These are phyloP conservation scores for Leptomonas seymouri DNA, from an alignment of 208 protist species.

Conservation along the genomic window DNA sequence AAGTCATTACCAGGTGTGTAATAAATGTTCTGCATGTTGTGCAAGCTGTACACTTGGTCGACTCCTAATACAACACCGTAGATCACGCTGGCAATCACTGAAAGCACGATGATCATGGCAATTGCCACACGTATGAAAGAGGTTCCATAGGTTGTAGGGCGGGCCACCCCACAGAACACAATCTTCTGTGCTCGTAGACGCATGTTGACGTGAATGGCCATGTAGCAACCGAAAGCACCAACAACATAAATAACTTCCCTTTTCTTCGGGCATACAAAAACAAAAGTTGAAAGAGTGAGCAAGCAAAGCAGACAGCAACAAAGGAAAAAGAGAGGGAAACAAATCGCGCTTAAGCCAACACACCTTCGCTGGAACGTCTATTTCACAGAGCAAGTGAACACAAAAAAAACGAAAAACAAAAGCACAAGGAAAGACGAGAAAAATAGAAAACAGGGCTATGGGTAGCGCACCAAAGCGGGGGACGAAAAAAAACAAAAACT, in stretches of 20 bases:
- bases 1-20: background rate
- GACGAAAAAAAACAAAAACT: too few species aligned
- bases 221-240: too few species aligned
- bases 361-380: too few species aligned
- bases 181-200: background rate
- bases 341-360: too few species aligned
- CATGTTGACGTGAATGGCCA: background rate
- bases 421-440: too few species aligned
- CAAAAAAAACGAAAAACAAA: too few species aligned
- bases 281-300: slow-evolving; percentile 18
- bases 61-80: slow-evolving; percentile 8
- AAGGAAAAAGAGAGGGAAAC: too few species aligned
- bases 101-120: slow-evolving; percentile 5
- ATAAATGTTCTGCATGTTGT: slow-evolving; percentile 24
- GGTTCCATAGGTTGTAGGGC: slow-evolving; percentile 13
- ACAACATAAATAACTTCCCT: background rate
- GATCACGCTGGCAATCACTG: slow-evolving; percentile 6
- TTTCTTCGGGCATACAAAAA: slow-evolving; percentile 2
- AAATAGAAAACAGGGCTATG: too few species aligned
- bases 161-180: background rate
- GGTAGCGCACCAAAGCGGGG: too few species aligned
- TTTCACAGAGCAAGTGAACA: too few species aligned
- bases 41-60: slow-evolving; percentile 16
- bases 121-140: slow-evolving; percentile 6
- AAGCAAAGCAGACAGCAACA: background rate